A percentile compares a stretch with the other conserved stretches of the same genome.
Evolutionary conservation across 2,329 filamentous ascomycete species (phyloP).

Genomic region (Fusarium torulosum): DNA sequence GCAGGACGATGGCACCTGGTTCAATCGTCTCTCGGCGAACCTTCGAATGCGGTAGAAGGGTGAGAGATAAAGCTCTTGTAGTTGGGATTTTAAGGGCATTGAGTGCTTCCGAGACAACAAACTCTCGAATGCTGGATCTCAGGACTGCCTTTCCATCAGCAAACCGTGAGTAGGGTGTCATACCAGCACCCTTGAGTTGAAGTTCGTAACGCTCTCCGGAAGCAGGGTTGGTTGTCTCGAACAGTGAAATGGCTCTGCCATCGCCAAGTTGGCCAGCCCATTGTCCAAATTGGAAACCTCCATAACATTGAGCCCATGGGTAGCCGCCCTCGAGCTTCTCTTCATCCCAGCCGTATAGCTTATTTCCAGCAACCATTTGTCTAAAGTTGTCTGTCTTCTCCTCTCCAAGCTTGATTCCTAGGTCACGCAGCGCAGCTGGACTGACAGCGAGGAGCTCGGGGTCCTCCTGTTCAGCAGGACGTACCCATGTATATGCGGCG

Average conservation of each 20-base stretch:
- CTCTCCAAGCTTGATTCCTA: slow-evolving; percentile 80
- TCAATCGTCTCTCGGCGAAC: slow-evolving; percentile 85
- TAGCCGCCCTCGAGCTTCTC: slow-evolving; percentile 78
- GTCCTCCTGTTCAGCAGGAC: slow-evolving; percentile 78
- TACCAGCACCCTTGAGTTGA: slow-evolving; percentile 92
- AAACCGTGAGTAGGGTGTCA: slow-evolving; percentile 95
- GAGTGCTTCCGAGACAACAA: slow-evolving; percentile 89
- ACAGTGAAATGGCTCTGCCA: slow-evolving; percentile 92
- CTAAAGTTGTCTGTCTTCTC: slow-evolving; percentile 79
- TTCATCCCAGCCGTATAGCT: slow-evolving; percentile 82
- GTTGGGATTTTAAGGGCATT: slow-evolving; percentile 87
- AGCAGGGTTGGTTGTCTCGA: slow-evolving; percentile 83
- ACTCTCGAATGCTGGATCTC: slow-evolving; percentile 92
- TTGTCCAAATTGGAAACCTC: slow-evolving; percentile 82
- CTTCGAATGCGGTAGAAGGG: slow-evolving; percentile 76
- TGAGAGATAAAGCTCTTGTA: slow-evolving; percentile 87
- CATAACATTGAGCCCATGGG: slow-evolving; percentile 98
- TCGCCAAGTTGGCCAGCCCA: slow-evolving; percentile 98
- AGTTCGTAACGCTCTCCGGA: slow-evolving; percentile 85
- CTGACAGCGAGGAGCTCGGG: slow-evolving; percentile 87
- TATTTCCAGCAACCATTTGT: slow-evolving; percentile 83
- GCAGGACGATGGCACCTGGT: slow-evolving; percentile 90
- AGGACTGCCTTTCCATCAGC: slow-evolving; percentile 96
- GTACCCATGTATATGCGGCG: slow-evolving; percentile 90
- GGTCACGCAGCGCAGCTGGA: slow-evolving; percentile 79